phyloP scores from a whole-genome alignment of 768 basidiomycete genomes.

The Hortiboletus campestris region DNA sequence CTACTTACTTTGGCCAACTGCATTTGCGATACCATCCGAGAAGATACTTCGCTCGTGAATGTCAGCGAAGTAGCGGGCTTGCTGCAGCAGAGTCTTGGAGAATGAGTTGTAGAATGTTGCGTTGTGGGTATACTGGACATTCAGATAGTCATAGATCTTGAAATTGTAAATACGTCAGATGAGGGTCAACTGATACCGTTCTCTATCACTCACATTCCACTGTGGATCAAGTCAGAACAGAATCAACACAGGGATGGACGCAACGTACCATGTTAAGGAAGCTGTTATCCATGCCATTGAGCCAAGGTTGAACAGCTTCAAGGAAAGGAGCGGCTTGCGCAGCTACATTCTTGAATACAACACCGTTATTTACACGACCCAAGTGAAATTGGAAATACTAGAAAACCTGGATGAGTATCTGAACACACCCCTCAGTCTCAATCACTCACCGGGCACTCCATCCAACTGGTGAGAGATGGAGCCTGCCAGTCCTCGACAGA shows the following conservation, averaged over 20 bases:
- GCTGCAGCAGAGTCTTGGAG: conserved; percentile 65
- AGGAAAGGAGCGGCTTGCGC: conserved; percentile 64
- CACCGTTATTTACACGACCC: conserved; percentile 30
- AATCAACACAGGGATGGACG: not conserved
- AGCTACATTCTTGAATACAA: conserved; percentile 47
- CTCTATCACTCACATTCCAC: conserved; percentile 64
- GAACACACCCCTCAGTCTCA: not conserved
- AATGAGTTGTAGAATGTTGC: conserved; percentile 71
- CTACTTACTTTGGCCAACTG: conserved; percentile 73
- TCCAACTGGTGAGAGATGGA: conserved; percentile 80
- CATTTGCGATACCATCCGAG: conserved; percentile 52
- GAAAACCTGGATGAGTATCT: not conserved
- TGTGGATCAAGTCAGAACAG: conserved; percentile 30
- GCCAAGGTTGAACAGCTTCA: conserved; percentile 59
- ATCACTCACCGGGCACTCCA: conserved; percentile 46
- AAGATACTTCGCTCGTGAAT: conserved; percentile 78
- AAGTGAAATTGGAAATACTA: conserved; percentile 32
- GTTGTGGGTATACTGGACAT: conserved; percentile 76
- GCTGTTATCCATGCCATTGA: conserved; percentile 59
- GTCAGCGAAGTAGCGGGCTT: conserved; percentile 71
- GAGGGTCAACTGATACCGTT: not conserved
- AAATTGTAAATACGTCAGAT: not conserved
- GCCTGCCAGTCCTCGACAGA: conserved; percentile 54
- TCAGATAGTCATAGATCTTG: conserved; percentile 76
- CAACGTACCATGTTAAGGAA: conserved; percentile 65